phyloP scores from a whole-genome alignment of 352 stramenopile genomes.

The Globisporangium okanoganense region DNA sequence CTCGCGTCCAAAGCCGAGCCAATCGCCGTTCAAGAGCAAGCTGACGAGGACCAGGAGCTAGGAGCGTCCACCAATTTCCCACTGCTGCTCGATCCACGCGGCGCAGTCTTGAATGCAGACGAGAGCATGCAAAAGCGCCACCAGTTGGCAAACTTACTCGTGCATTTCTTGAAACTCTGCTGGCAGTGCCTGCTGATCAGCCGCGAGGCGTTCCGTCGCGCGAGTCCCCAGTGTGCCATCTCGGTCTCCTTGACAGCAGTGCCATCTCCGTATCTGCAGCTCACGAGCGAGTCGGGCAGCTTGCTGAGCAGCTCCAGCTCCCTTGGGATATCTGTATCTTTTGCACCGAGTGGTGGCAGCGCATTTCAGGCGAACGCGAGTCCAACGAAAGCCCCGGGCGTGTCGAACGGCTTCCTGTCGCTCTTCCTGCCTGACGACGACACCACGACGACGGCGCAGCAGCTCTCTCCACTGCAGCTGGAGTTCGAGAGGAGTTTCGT shows the following conservation, averaged over 20 bases:
- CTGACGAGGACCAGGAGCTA: background rate
- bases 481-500: slow-evolving; percentile 72
- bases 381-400: background rate
- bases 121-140: slow-evolving; percentile 33
- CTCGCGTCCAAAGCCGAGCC: slow-evolving; percentile 13
- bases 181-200: slow-evolving; percentile 58
- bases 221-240: slow-evolving; percentile 10
- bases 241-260: background rate
- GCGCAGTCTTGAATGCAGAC: slow-evolving; percentile 26
- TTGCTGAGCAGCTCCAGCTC: background rate
- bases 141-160: slow-evolving; percentile 48
- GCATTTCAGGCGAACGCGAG: background rate
- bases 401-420: background rate
- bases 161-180: slow-evolving; percentile 54
- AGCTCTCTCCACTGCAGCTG: slow-evolving; percentile 51
- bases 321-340: background rate
- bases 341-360: background rate
- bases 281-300: slow-evolving; percentile 1
- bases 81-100: slow-evolving; percentile 28
- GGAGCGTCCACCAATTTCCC: background rate
- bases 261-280: background rate
- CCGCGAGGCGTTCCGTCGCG: slow-evolving; percentile 47
- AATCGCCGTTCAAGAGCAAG: background rate
- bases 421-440: background rate
- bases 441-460: background rate